Percentiles rank a stretch among this genome's conserved stretches.
These are phyloP conservation scores for Stemphylium vesicarium DNA, from an alignment of 2,329 filamentous ascomycete genomes.

Conservation along the genomic window DNA sequence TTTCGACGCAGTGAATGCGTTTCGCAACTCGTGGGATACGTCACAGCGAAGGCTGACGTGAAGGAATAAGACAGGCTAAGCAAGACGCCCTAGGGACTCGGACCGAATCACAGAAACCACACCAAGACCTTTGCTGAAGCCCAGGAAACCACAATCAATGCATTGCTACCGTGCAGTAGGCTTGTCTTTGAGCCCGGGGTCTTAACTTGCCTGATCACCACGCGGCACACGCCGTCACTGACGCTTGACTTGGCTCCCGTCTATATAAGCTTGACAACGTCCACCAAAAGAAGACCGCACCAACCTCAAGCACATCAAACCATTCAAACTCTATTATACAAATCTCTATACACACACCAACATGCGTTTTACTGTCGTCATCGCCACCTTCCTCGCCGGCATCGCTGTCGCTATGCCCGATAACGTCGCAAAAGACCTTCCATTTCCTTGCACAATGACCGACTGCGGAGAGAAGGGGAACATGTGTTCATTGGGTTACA, in stretches of 20 bases:
- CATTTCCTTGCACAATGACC: constrained; percentile 20
- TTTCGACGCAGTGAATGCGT: constrained; percentile 10
- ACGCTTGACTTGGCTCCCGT: too few relatives aligned
- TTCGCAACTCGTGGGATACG: constrained; percentile 4
- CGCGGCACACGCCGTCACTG: too few relatives aligned
- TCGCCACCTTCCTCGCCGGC: constrained; percentile 22
- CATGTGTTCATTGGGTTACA: constrained; percentile 3
- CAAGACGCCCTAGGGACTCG: neutral
- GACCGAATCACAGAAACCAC: too few relatives aligned
- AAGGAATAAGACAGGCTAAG: neutral
- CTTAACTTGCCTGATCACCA: too few relatives aligned
- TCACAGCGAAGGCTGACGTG: neutral
- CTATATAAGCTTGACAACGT: too few relatives aligned
- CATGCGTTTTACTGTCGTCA: constrained; percentile 23
- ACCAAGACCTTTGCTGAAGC: too few relatives aligned
- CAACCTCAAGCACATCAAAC: neutral
- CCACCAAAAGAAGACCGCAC: neutral
- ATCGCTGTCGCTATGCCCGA: too few relatives aligned
- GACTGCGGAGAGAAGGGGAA: constrained; percentile 19
- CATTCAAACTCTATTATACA: neutral
- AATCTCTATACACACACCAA: neutral
- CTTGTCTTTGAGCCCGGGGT: too few relatives aligned
- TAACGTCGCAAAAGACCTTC: too few relatives aligned
- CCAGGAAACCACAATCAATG: too few relatives aligned
- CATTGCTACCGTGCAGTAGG: too few relatives aligned